Evolutionary conservation across 441 rosid species (phyloP), one percentile per base, ranked within the genome.

Genomic region (Populus tomentosa): DNA sequence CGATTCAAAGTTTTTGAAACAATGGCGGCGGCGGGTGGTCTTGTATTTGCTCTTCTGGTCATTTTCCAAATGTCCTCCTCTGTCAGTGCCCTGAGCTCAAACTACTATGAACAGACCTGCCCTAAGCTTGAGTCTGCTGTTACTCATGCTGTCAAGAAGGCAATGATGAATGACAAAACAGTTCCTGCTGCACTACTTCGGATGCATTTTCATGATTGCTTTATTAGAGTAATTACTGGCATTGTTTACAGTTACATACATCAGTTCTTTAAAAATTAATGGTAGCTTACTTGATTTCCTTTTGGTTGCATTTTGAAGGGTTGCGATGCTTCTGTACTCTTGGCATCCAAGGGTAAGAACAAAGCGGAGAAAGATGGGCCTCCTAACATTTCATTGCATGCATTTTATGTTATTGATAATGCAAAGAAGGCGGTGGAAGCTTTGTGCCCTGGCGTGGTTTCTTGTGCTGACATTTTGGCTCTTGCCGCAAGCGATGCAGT

Each of bases 391-490:
- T 91, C 95, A 8, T 72, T 89, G 82, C 92, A 86, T 75, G 90
- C 89, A 40, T 88, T 89, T 70, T 88, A 79, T 78, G 92, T 87
- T 23, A 89, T 89, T 72, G 91, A 89, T 71, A 71, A 69, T 30
- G 93, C 95, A 6, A 89, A 88, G 81, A 83, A 86, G 77, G 80
- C 77, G 23, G 61, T 88, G 2, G 93, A 91, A 84, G 79, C 74
- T 23, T 10, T 40, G 36, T 91, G 93, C 70, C 95, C 93, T 0
- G 89, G 90, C 3, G 86, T 88, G 7, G 90, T 88, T 68, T 91
- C 93, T n/a, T 89, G 95, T 73, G 90, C 93, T 13, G 93, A 91
- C 76, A 87, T 90, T 59, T 72, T 89, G 81, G 94, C 94, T 71
- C 78, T 90, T 1, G 90, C 93, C 20, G 91, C 95, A 4, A 88